Base-by-base conservation (phyloP, 768 basidiomycete species). In the Solioccasus polychromus region DNA sequence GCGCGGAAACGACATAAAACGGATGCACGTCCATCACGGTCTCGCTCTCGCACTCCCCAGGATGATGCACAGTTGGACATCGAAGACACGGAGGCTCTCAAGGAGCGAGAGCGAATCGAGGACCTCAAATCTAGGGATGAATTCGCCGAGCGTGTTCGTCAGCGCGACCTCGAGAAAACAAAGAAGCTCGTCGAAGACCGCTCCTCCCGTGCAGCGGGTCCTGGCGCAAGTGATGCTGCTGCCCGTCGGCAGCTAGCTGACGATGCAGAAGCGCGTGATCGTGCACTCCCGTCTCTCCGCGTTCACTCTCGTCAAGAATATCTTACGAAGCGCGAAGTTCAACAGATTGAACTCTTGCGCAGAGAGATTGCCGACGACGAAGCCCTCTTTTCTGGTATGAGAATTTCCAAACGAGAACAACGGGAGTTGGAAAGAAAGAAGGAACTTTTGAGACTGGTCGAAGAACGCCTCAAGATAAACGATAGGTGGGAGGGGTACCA, bases 401-500 rank as follows among this genome's bases (percentile, higher is more conserved):
- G 82, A 65, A 71, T 96, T 44, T 88, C 94, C 15, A 91, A 83
- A 65, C 74, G 82, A 36, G 96, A 98, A 62, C 73, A 75, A 51
- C 73, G 69, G 25, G 91, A 92, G n/a, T 69, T 93, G 41, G 91
- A 92, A 15, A 74, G 80, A 51, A 98, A 98, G 74, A 96, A 94
- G 69, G 91, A 96, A 56, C 74, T 98, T 8, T 71, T 99, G 5
- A 78, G 80, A 44, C 78, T 98, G 35, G 95, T 95, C 44, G 95
- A 99, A 68, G 94, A 94, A 62, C 82, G 95, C 23, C 74, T 95
- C 51, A 86, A 84, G 60, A 96, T 99, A 45, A 88, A 92, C 65
- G 96, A 99, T 71, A 92, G 89, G 51, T 91, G 77, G 69, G 96
- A 99, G 50, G 95, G 95, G 8, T 99, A 99, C 62, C 84, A 87